These are phyloP conservation scores for Cotoneaster glaucophyllus DNA, from an alignment of 306 rosid genomes.

Conservation along the genomic window DNA sequence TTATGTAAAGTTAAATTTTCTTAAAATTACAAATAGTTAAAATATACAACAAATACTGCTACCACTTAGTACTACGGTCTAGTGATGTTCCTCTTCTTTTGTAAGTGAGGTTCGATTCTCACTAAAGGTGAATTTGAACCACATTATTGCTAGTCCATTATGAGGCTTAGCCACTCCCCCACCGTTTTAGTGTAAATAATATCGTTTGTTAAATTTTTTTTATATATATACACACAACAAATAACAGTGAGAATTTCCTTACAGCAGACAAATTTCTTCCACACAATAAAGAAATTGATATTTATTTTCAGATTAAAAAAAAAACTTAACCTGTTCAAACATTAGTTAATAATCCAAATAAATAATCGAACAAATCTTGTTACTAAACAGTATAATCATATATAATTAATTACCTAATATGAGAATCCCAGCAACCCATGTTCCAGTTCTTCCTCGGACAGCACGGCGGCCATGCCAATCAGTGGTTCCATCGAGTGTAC, in stretches of 20 bases:
- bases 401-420: constrained; percentile 37
- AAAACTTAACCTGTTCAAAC: background rate
- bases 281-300: background rate
- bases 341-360: background rate
- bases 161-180: too few relatives aligned
- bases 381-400: background rate
- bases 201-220: too few relatives aligned
- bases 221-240: too few relatives aligned
- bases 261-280: background rate
- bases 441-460: constrained; percentile 40
- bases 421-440: constrained; percentile 52
- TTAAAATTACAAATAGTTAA: too few relatives aligned
- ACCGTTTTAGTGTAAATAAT: too few relatives aligned
- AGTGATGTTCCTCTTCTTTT: too few relatives aligned
- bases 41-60: too few relatives aligned
- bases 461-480: constrained; percentile 61
- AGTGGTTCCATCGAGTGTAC: constrained; percentile 50
- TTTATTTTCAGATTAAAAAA: background rate
- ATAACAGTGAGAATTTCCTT: background rate
- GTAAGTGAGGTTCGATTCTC: too few relatives aligned
- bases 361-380: background rate
- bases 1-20: background rate
- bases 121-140: too few relatives aligned
- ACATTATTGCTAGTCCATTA: too few relatives aligned
- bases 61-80: too few relatives aligned